Evolutionary conservation across 2,329 filamentous ascomycete species (phyloP).

Genomic region (Ceratocystis cacaofunesta): DNA sequence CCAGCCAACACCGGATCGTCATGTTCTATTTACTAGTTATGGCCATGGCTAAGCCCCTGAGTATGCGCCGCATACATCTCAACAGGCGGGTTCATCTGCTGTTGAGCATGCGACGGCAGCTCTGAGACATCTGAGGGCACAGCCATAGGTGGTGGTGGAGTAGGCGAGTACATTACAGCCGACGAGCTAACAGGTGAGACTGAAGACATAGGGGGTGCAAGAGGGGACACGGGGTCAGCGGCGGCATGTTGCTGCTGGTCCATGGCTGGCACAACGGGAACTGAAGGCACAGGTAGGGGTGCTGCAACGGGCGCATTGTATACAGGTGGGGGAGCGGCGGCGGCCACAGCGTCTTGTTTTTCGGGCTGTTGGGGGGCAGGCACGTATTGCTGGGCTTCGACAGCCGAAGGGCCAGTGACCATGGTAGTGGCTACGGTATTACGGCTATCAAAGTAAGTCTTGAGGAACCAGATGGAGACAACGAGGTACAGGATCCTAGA

Average conservation of each 20-base stretch:
- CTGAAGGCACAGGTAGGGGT: neutral
- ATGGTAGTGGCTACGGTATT: slow-evolving; percentile 19
- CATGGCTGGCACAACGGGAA: neutral
- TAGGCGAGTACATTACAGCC: neutral
- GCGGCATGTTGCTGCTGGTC: neutral
- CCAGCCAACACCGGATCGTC: too few species aligned
- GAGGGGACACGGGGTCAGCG: neutral
- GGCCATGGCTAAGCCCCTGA: neutral
- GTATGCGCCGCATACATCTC: slow-evolving; percentile 3
- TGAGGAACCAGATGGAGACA: slow-evolving; percentile 26
- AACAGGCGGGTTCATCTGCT: slow-evolving; percentile 10
- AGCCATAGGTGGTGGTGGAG: neutral
- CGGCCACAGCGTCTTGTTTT: neutral
- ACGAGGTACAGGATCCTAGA: slow-evolving; percentile 28
- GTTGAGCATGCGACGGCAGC: slow-evolving; percentile 41
- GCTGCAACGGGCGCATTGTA: neutral
- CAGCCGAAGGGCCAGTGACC: slow-evolving; percentile 15
- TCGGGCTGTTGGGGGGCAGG: neutral
- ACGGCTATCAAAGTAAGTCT: slow-evolving; percentile 27
- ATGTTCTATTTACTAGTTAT: neutral
- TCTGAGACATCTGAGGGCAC: slow-evolving; percentile 28
- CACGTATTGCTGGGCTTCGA: slow-evolving; percentile 18
- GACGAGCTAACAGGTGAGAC: neutral
- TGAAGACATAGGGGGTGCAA: neutral
- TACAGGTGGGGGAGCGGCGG: neutral